Evolutionary conservation across 163 green algal genomes (phyloP).

Genomic region (Prototheca cutis): DNA sequence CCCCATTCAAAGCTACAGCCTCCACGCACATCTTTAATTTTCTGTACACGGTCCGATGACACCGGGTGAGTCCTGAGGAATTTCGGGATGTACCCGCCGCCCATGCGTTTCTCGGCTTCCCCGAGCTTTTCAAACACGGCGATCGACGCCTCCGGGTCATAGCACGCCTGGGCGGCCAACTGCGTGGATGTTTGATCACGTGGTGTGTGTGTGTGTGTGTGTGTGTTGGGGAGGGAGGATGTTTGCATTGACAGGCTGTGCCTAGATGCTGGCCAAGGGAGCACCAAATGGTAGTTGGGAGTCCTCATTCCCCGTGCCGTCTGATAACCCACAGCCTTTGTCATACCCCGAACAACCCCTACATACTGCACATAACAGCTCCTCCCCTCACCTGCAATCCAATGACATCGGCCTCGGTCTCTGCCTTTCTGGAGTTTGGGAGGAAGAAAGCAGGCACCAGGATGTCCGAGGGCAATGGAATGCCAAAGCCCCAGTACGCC

Average conservation of each 20-base stretch:
- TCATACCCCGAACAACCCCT: too few relatives aligned
- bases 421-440: constrained; percentile 38
- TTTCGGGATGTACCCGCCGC: constrained; percentile 8
- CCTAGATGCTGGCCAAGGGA: too few relatives aligned
- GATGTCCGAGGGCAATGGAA: constrained; percentile 23
- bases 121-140: constrained; percentile 45
- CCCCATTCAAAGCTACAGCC: too few relatives aligned
- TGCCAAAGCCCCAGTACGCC: constrained; percentile 22
- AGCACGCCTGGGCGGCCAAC: constrained; percentile 39
- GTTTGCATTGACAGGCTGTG: too few relatives aligned
- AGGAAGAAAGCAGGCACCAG: constrained; percentile 30
- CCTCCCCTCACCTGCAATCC: constrained; percentile 29
- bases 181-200: too few relatives aligned
- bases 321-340: too few relatives aligned
- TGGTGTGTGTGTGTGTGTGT: too few relatives aligned
- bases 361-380: too few relatives aligned
- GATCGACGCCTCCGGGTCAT: constrained; percentile 29
- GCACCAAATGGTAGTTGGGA: too few relatives aligned
- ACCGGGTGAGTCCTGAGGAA: constrained; percentile 47
- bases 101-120: constrained; percentile 8
- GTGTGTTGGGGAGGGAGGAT: too few relatives aligned
- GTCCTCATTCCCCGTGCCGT: too few relatives aligned
- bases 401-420: constrained; percentile 50
- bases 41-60: constrained; percentile 17
- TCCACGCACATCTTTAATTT: constrained; percentile 13